Evolutionary conservation across 495 filamentous ascomycete genomes (phyloP).

Genomic region (Penicillium robsamsonii): DNA sequence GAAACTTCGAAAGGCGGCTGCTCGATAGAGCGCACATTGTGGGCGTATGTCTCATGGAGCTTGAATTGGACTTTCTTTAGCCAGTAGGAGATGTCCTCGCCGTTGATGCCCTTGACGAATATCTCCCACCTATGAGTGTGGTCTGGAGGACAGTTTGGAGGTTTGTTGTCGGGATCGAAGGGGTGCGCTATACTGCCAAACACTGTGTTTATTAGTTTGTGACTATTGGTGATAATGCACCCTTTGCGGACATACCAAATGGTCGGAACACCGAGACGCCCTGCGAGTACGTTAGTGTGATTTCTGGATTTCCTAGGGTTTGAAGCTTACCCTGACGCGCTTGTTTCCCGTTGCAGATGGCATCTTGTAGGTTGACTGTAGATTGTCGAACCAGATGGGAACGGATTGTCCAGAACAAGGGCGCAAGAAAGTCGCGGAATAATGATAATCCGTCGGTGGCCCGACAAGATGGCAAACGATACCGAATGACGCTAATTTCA

Average conservation of each 20-base stretch:
- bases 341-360: slow-evolving; percentile 56
- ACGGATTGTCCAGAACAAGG: slow-evolving; percentile 10
- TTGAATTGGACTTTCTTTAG: slow-evolving; percentile 97
- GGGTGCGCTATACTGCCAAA: slow-evolving; percentile 75
- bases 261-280: slow-evolving; percentile 73
- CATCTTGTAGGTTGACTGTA: slow-evolving; percentile 36
- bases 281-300: slow-evolving; percentile 36
- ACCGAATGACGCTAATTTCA: slow-evolving; percentile 2
- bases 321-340: slow-evolving; percentile 52
- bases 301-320: background rate
- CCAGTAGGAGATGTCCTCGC: slow-evolving; percentile 89
- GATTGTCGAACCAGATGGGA: slow-evolving; percentile 3
- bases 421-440: slow-evolving; percentile 2
- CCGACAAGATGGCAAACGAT: background rate
- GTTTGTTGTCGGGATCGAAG: slow-evolving; percentile 69
- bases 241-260: slow-evolving; percentile 51
- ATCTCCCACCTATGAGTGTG: slow-evolving; percentile 97
- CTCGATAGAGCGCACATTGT: slow-evolving; percentile 76
- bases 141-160: slow-evolving; percentile 59
- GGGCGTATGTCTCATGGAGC: slow-evolving; percentile 90
- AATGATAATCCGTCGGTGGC: slow-evolving; percentile 5
- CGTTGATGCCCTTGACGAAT: slow-evolving; percentile 82
- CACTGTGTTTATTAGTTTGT: slow-evolving; percentile 40
- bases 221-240: slow-evolving; percentile 1
- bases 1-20: slow-evolving; percentile 77